Percentiles rank a stretch among this genome's conserved stretches.
These are phyloP conservation scores for Geotrichum carabidarum DNA, from an alignment of 1,139 yeast species.

Conservation along the genomic window DNA sequence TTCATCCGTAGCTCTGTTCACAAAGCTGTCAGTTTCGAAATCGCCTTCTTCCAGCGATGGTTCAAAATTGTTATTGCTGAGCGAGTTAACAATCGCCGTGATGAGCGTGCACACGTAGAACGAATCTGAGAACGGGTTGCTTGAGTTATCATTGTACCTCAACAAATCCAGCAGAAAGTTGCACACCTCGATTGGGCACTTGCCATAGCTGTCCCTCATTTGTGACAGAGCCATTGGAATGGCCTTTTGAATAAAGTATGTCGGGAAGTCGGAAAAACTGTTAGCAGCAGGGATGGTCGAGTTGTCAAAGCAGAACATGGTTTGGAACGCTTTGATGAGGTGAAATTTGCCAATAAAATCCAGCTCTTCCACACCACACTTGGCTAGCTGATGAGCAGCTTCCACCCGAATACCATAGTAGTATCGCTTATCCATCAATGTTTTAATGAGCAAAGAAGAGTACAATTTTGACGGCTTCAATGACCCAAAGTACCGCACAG, in stretches of 20 bases:
- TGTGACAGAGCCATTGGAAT: constrained; percentile 59
- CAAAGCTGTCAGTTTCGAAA: constrained; percentile 37
- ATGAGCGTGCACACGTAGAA: constrained; percentile 60
- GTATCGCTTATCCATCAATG: constrained; percentile 78
- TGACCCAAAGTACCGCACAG: constrained; percentile 66
- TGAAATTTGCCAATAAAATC: constrained; percentile 69
- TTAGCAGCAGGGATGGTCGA: constrained; percentile 70
- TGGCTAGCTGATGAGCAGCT: constrained; percentile 76
- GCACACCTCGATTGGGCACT: constrained; percentile 60
- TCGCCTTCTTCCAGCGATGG: constrained; percentile 20
- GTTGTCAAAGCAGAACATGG: constrained; percentile 65
- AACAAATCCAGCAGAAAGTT: constrained; percentile 64
- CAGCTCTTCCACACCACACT: constrained; percentile 56
- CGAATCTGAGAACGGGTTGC: constrained; percentile 71
- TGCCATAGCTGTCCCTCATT: constrained; percentile 59
- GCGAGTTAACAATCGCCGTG: constrained; percentile 49
- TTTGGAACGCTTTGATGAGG: constrained; percentile 63
- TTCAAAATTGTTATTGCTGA: constrained; percentile 29
- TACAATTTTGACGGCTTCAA: constrained; percentile 58
- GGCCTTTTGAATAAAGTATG: constrained; percentile 63
- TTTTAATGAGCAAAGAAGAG: constrained; percentile 73
- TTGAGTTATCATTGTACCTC: constrained; percentile 80
- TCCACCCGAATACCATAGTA: constrained; percentile 85
- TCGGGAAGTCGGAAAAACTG: constrained; percentile 64
- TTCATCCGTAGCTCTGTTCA: constrained; percentile 50